A percentile compares a stretch with the other conserved stretches of the same genome.
Conservation (phyloP, 257 asterid species). For the Nicotiana otophora region DNA sequence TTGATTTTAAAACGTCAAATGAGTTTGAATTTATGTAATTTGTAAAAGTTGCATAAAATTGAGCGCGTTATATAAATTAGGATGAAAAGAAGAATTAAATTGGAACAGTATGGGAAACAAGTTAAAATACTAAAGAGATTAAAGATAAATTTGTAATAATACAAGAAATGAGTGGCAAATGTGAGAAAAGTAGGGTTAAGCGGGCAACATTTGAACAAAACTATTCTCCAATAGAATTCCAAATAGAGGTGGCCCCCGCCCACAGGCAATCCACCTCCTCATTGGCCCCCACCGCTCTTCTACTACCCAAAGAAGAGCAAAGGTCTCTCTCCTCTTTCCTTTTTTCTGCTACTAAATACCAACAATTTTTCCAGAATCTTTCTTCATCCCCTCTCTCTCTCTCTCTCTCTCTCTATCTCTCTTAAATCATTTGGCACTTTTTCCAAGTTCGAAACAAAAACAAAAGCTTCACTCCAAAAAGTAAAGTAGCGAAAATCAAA, state of each 20-base stretch:
- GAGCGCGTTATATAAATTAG: neutral
- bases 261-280: neutral
- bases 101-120: neutral
- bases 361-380: neutral
- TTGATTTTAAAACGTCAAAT: neutral
- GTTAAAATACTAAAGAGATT: neutral
- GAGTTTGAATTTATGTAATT: neutral
- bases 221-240: neutral
- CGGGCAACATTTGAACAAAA: neutral
- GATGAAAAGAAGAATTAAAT: neutral
- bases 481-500: neutral
- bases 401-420: neutral
- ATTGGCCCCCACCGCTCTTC: neutral
- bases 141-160: neutral
- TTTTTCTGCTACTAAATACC: conserved; percentile 8
- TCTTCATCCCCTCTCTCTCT: neutral
- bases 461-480: conserved; percentile 6
- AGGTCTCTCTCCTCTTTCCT: neutral
- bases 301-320: neutral
- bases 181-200: neutral
- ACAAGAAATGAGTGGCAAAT: neutral
- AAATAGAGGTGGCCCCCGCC: neutral
- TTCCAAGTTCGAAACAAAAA: neutral
- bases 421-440: neutral
- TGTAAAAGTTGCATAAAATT: neutral